phyloP scores from a whole-genome alignment of 371 early-diverging fungal species.

The Zopfochytrium polystomum region DNA sequence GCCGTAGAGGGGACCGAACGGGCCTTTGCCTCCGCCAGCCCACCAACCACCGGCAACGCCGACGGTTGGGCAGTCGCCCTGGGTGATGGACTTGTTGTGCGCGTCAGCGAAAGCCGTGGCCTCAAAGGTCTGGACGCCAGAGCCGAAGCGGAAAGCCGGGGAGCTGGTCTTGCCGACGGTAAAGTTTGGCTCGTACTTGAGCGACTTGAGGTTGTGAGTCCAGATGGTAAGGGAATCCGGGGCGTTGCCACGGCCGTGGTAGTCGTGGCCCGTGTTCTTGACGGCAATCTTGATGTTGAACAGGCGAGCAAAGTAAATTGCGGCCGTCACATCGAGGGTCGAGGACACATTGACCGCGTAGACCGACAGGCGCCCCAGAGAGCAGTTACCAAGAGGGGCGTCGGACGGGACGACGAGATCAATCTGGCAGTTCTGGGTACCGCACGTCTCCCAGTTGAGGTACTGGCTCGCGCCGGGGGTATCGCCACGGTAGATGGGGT shows the following conservation, averaged over 20 bases:
- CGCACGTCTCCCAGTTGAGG: neutral
- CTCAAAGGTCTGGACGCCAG: constrained; percentile 20
- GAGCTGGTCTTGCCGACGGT: neutral
- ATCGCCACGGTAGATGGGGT: no score
- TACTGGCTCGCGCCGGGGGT: no score
- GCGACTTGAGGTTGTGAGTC: constrained; percentile 39
- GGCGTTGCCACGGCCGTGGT: constrained; percentile 41
- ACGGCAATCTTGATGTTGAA: constrained; percentile 45
- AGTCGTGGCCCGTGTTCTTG: constrained; percentile 54
- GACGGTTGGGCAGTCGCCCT: constrained; percentile 28
- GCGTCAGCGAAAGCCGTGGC: constrained; percentile 8
- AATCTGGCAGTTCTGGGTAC: neutral
- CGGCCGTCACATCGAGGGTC: neutral
- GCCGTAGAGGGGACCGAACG: constrained; percentile 37
- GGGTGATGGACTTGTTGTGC: constrained; percentile 33
- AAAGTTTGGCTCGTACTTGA: constrained; percentile 30
- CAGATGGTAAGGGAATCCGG: constrained; percentile 44
- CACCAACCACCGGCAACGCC: constrained; percentile 8
- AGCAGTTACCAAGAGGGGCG: neutral
- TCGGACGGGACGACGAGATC: neutral
- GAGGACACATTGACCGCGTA: neutral
- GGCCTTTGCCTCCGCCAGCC: constrained; percentile 34
- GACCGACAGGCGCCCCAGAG: neutral
- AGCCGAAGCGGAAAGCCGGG: constrained; percentile 12
- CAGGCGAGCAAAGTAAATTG: constrained; percentile 40